phyloP scores from a whole-genome alignment of 768 basidiomycete species.

The Lentinula raphanica region DNA sequence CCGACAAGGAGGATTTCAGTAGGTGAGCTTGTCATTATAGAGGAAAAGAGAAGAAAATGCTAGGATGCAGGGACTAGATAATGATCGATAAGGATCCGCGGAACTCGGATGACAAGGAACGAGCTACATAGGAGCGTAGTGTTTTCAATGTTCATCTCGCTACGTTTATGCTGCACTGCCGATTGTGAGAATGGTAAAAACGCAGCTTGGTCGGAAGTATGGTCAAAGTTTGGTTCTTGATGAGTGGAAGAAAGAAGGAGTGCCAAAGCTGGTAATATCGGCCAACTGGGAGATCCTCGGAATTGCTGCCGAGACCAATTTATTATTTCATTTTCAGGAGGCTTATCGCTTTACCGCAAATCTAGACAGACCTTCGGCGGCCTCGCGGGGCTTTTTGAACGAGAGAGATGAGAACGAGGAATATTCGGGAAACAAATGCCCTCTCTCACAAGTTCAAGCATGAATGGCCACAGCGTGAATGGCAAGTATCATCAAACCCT shows the following conservation, averaged over 20 bases:
- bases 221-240: no score
- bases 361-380: no score
- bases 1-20: constrained; percentile 56
- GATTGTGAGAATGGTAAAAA: no score
- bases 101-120: background rate
- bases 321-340: background rate
- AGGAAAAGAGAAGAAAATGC: background rate
- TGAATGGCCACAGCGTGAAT: background rate
- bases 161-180: no score
- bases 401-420: background rate
- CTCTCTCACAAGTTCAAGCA: background rate
- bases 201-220: no score
- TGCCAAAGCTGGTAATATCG: background rate
- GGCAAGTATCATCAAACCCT: background rate
- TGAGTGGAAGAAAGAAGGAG: background rate
- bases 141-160: no score
- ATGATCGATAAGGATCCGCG: background rate
- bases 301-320: background rate
- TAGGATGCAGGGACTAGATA: background rate
- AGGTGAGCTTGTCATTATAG: background rate
- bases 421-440: background rate
- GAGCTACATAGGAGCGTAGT: no score
- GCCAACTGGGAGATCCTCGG: no score
- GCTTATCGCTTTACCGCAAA: background rate
- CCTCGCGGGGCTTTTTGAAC: no score